phyloP scores from a whole-genome alignment of 495 filamentous ascomycete species.

The Usnea hakonensis region DNA sequence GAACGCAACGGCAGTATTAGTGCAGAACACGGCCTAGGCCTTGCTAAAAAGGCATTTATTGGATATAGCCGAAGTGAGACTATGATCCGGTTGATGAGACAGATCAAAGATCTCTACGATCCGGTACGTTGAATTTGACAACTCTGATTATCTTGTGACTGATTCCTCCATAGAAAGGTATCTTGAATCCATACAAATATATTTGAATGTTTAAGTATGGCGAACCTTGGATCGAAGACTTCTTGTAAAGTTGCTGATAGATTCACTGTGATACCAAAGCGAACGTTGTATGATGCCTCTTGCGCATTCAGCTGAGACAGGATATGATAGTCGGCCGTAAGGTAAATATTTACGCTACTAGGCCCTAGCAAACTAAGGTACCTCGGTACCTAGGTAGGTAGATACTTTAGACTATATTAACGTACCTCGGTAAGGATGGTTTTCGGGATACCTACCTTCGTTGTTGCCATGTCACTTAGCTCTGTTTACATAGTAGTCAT shows the following conservation, averaged over 20 bases:
- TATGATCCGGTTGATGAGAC: constrained; percentile 85
- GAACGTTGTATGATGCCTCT: too few species aligned
- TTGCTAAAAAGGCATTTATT: constrained; percentile 92
- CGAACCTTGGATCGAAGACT: not conserved
- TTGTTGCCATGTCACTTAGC: constrained; percentile 1
- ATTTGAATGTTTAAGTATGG: constrained; percentile 37
- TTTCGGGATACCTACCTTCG: too few species aligned
- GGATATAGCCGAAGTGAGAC: constrained; percentile 83
- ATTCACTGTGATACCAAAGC: too few species aligned
- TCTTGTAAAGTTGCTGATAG: too few species aligned
- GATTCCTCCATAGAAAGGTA: constrained; percentile 57
- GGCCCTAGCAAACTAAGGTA: too few species aligned
- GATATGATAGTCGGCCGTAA: not conserved
- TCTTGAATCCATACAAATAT: constrained; percentile 94
- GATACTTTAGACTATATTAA: too few species aligned
- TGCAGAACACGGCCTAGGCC: constrained; percentile 87
- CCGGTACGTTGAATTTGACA: constrained; percentile 55
- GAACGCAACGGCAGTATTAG: constrained; percentile 84
- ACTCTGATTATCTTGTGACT: constrained; percentile 19
- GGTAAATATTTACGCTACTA: too few species aligned
- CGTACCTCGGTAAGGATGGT: too few species aligned
- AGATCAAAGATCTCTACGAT: constrained; percentile 85
- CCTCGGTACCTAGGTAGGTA: too few species aligned
- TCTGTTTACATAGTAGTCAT: not conserved
- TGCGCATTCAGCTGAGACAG: not conserved